These are phyloP conservation scores for Septoria petroselini DNA, from an alignment of 2,329 filamentous ascomycete genomes.

Conservation along the genomic window DNA sequence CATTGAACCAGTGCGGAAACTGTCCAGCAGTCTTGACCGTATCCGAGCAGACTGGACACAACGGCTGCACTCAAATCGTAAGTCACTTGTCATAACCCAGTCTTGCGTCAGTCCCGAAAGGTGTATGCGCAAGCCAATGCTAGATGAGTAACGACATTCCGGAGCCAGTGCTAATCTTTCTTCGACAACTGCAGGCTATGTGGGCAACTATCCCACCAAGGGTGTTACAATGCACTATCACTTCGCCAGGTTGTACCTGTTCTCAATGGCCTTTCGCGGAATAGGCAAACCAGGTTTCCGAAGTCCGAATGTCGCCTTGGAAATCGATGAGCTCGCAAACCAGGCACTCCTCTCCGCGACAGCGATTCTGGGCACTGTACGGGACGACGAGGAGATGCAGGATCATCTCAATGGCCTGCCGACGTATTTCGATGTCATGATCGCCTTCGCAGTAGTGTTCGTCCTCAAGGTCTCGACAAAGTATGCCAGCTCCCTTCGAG, in stretches of 20 bases:
- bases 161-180: no score
- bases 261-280: constrained; percentile 32
- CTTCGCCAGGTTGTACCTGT: constrained; percentile 33
- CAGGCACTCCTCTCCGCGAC: constrained; percentile 31
- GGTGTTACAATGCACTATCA: constrained; percentile 33
- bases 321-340: constrained; percentile 34
- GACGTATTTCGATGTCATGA: constrained; percentile 37
- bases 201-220: constrained; percentile 33
- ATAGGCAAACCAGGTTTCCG: constrained; percentile 29
- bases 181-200: constrained; percentile 16
- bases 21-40: constrained; percentile 29
- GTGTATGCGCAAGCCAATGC: no score
- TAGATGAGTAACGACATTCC: no score
- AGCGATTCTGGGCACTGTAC: constrained; percentile 29
- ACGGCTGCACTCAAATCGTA: constrained; percentile 26
- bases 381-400: constrained; percentile 31
- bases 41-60: constrained; percentile 33
- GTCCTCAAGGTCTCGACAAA: constrained; percentile 36
- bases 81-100: no score
- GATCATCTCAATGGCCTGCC: constrained; percentile 33
- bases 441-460: constrained; percentile 35
- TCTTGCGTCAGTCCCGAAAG: no score
- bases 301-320: constrained; percentile 28
- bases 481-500: constrained; percentile 29
- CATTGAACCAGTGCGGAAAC: constrained; percentile 36